A percentile compares a stretch with the other conserved stretches of the same genome.
Conservation (phyloP, 371 early-diverging fungal genomes). For the Conidiobolus incongruus region DNA sequence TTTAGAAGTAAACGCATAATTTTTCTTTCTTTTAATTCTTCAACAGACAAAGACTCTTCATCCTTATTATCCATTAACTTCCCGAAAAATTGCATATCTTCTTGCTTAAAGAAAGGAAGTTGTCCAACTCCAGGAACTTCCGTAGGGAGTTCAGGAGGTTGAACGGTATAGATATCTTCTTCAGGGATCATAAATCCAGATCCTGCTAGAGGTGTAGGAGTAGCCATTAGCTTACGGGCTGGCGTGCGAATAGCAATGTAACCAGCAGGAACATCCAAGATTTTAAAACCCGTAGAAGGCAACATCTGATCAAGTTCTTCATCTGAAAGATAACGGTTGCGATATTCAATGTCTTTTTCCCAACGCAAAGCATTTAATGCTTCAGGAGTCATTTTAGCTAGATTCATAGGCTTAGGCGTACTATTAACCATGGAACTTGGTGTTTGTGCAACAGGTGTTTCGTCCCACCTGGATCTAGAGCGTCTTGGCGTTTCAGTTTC, state of each 20-base stretch:
- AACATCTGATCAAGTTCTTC: slow-evolving; percentile 87
- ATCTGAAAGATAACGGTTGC: slow-evolving; percentile 70
- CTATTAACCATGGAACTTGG: slow-evolving; percentile 2
- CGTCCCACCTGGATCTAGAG: slow-evolving; percentile 62
- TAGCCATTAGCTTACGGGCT: slow-evolving; percentile 80
- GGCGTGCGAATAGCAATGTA: slow-evolving; percentile 92
- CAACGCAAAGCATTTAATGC: slow-evolving; percentile 45
- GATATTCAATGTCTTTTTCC: slow-evolving; percentile 65
- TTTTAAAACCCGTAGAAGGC: slow-evolving; percentile 74
- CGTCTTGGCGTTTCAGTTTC: slow-evolving; percentile 21
- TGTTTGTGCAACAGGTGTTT: slow-evolving; percentile 26
- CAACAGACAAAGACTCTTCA: slow-evolving; percentile 61
- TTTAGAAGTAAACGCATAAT: slow-evolving; percentile 85
- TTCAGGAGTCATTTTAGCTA: slow-evolving; percentile 78
- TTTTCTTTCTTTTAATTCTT: slow-evolving; percentile 83
- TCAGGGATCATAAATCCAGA: slow-evolving; percentile 73
- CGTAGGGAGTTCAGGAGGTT: slow-evolving; percentile 45
- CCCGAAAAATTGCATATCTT: slow-evolving; percentile 93
- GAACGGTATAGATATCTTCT: slow-evolving; percentile 14
- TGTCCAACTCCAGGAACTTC: slow-evolving; percentile 79
- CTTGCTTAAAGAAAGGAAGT: slow-evolving; percentile 86
- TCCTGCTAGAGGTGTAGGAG: slow-evolving; percentile 71
- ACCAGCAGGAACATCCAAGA: slow-evolving; percentile 68
- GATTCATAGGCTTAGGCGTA: too few species aligned
- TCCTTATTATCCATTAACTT: slow-evolving; percentile 68